Evolutionary conservation across 148 eudicot species (phyloP), one percentile per base, ranked within the genome.

Genomic region (Polygonum aviculare): DNA sequence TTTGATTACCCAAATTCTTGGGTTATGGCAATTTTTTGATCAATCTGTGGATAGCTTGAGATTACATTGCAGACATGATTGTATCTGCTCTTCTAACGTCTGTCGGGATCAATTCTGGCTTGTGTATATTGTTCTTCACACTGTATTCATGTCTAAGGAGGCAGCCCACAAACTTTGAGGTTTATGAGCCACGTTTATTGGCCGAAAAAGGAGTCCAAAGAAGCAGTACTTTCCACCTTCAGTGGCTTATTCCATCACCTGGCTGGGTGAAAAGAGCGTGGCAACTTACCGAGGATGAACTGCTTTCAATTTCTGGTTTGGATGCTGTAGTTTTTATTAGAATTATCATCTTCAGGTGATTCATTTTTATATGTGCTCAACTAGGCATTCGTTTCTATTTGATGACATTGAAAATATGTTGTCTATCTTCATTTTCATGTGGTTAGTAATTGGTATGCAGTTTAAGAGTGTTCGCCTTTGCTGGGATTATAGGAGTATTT

Each of bases 71-170:
- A 72, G 80, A 80, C 67, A 91, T 91, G 97, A 85, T 88, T 77
- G 93, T 91, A 47, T 85, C 91, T 48, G 97, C 93, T 63, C 90
- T 91, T 81, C 76, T 90, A 15, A 90, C 92, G n/a, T 91, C 97
- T 1, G 90, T 90, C 36, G 93, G 88, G 81, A 90, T 91, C 77
- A 91, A 91, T 79, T 81, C 80, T 73, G 85, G 83, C 72, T 88
- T 91, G 39, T 91, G 97, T 79, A 55, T 88, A 74, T 38, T 91
- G 47, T 88, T 89, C 79, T 84, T 88, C 65, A 83, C 80, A 15
- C 77, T 91, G 54, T 91, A 88, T 67, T 91, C 97, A 45, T 71
- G 84, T 33, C 73, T 91, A 77, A 88, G 92, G 75, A 91, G 81
- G 76, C 97, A 90, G 62, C 93, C 97, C 48, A 81, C 86, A 49